Evolutionary conservation across 2,329 filamentous ascomycete genomes (phyloP).

Genomic region (Fusarium stilboides): DNA sequence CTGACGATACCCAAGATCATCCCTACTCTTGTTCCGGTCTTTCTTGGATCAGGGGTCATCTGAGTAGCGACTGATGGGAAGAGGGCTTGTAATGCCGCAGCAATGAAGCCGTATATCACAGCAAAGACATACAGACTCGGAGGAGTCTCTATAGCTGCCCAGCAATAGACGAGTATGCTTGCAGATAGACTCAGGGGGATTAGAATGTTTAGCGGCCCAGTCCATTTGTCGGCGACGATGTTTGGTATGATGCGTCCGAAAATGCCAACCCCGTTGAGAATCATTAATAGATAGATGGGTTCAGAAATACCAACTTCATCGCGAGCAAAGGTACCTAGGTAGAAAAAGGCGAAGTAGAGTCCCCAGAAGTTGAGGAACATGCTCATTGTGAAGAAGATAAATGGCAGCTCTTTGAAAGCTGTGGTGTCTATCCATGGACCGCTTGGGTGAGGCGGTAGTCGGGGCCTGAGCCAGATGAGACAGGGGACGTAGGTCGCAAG

Average conservation of each 20-base stretch:
- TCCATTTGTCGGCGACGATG: slow-evolving; percentile 62
- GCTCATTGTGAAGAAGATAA: slow-evolving; percentile 53
- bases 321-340: slow-evolving; percentile 64
- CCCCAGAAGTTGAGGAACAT: slow-evolving; percentile 56
- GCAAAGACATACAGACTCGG: slow-evolving; percentile 50
- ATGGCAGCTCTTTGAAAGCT: slow-evolving; percentile 60
- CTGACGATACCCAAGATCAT: slow-evolving; percentile 56
- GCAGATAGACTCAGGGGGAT: slow-evolving; percentile 55
- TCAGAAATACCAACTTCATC: slow-evolving; percentile 47
- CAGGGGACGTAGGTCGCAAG: slow-evolving; percentile 57
- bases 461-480: slow-evolving; percentile 58
- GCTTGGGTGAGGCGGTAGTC: slow-evolving; percentile 57
- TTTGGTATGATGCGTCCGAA: slow-evolving; percentile 65
- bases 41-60: slow-evolving; percentile 53
- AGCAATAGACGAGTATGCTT: slow-evolving; percentile 50
- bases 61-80: slow-evolving; percentile 66
- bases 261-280: slow-evolving; percentile 69
- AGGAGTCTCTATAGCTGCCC: slow-evolving; percentile 46
- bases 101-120: slow-evolving; percentile 65
- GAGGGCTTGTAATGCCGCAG: slow-evolving; percentile 65
- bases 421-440: slow-evolving; percentile 61
- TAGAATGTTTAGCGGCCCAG: slow-evolving; percentile 67
- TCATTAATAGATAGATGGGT: slow-evolving; percentile 53
- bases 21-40: slow-evolving; percentile 54
- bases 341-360: slow-evolving; percentile 63